phyloP scores from a whole-genome alignment of 2,329 filamentous ascomycete genomes.

The Venturia effusa region DNA sequence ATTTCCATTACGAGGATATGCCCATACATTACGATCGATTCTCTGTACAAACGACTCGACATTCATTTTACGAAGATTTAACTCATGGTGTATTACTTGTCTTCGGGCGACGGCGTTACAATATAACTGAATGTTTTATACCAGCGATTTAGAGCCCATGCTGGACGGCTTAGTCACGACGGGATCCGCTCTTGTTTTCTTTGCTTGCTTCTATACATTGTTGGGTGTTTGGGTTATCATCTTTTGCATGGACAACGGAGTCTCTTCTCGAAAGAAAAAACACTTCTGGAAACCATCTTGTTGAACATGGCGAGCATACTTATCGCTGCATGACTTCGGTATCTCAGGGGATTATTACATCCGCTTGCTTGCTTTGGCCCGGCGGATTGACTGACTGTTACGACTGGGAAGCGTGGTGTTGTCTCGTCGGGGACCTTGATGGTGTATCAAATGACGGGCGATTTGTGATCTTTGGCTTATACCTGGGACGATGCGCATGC shows the following conservation, averaged over 20 bases:
- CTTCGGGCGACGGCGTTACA: constrained; percentile 30
- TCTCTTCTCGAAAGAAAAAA: not conserved
- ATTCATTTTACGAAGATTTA: constrained; percentile 21
- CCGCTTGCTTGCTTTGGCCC: not conserved
- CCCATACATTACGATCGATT: constrained; percentile 26
- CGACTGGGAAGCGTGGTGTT: constrained; percentile 1
- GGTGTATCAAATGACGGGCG: not conserved
- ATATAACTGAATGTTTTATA: constrained; percentile 14
- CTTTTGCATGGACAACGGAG: not conserved
- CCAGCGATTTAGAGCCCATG: constrained; percentile 4
- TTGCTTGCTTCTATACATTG: constrained; percentile 16
- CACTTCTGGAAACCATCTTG: not conserved
- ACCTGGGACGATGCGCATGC: not conserved
- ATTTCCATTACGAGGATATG: constrained; percentile 27
- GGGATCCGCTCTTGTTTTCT: constrained; percentile 26
- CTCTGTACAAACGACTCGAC: constrained; percentile 30
- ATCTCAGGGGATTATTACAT: not conserved
- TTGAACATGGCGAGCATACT: not conserved
- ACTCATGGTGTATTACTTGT: constrained; percentile 22
- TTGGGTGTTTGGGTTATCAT: not conserved
- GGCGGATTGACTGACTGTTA: not conserved
- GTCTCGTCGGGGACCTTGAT: not conserved
- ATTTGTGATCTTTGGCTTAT: not conserved
- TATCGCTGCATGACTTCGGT: not conserved
- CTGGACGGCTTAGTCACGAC: constrained; percentile 15